Conservation (phyloP, 129 eudicot genomes). For the Flaveria brownii region DNA sequence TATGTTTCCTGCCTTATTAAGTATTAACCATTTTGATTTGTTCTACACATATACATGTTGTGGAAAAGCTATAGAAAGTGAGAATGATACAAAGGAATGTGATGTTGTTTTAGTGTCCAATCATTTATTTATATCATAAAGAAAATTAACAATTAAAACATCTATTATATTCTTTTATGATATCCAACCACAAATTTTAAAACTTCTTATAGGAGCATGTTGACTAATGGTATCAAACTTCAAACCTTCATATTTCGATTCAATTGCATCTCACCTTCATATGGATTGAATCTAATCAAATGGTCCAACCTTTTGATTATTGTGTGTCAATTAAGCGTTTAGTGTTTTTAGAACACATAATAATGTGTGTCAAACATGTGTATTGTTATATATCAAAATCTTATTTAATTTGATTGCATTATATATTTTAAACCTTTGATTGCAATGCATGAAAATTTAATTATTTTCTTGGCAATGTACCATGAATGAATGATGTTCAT, state of each 20-base stretch:
- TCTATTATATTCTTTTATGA: too few relatives aligned
- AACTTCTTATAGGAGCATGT: too few relatives aligned
- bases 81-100: not conserved
- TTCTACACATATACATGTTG: not conserved
- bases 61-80: not conserved
- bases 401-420: not conserved
- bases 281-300: not conserved
- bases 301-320: not conserved
- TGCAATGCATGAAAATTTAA: not conserved
- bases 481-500: not conserved
- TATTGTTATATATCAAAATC: not conserved
- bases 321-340: not conserved
- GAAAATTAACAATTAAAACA: too few relatives aligned
- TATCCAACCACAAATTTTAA: too few relatives aligned
- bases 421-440: not conserved
- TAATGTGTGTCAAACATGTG: not conserved
- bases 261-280: not conserved
- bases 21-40: not conserved
- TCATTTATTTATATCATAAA: not conserved
- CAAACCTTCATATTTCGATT: not conserved
- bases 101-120: not conserved
- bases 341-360: not conserved
- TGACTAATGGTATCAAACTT: not conserved
- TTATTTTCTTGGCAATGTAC: not conserved
- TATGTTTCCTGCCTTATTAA: not conserved